Percentiles rank a stretch among this genome's conserved stretches.
Conservation (phyloP, 2,329 filamentous ascomycete genomes). For the Chaetomiaceae sp. region DNA sequence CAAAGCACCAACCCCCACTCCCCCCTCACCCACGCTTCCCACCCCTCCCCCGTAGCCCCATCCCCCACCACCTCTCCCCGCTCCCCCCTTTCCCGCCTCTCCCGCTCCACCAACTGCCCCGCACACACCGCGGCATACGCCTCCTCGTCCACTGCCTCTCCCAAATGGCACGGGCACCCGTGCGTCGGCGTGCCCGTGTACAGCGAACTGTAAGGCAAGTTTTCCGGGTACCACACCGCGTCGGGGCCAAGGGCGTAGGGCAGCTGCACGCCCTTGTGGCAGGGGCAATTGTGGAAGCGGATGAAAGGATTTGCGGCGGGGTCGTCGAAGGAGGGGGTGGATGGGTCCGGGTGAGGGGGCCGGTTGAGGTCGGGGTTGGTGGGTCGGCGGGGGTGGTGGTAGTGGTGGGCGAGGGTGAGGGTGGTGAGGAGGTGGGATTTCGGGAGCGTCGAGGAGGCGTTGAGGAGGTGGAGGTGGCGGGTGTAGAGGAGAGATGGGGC, state of each 20-base stretch:
- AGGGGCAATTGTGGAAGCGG: constrained; percentile 17
- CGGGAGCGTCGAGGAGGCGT: background rate
- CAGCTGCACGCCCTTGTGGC: constrained; percentile 3
- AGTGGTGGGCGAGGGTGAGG: constrained; percentile 7
- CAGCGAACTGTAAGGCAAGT: background rate
- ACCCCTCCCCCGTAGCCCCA: background rate
- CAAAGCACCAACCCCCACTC: constrained; percentile 9
- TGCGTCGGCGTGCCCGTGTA: constrained; percentile 9
- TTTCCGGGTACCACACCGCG: background rate
- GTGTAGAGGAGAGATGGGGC: background rate
- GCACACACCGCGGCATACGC: background rate
- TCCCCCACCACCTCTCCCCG: background rate
- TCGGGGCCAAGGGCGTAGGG: background rate
- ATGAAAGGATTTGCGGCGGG: background rate
- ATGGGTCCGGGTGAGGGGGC: background rate
- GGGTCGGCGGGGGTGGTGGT: background rate
- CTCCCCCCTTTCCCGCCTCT: constrained; percentile 1
- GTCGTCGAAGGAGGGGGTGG: background rate
- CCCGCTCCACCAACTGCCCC: background rate
- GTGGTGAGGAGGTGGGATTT: background rate
- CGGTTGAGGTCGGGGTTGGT: constrained; percentile 1
- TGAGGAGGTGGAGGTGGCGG: constrained; percentile 2
- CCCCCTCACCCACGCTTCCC: constrained; percentile 14
- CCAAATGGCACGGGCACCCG: constrained; percentile 10
- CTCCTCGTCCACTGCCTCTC: background rate